Evolutionary conservation across 2,329 filamentous ascomycete species (phyloP), one percentile per base, ranked within the genome.

Genomic region (Cryphonectria japonica): DNA sequence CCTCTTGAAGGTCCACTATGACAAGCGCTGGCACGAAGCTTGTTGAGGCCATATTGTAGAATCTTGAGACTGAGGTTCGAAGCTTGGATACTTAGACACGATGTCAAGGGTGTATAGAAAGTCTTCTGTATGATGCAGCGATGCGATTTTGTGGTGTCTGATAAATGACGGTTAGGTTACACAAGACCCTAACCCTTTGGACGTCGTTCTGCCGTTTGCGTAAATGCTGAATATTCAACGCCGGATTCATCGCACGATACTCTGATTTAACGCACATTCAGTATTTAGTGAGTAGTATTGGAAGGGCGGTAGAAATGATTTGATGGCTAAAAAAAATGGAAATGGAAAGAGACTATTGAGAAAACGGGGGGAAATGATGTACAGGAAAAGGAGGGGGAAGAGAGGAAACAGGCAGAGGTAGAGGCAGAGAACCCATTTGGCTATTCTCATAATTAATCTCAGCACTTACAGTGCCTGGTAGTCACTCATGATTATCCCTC

Each of bases 1-100:
- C 95, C 80, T 98, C 92, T 82, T 98, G 96, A 78, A 97, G 86
- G 81, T 98, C 95, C 68, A 97, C 91, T 14, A 97, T 87, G 64
- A 97, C 81, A 34, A 89, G 81, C 2, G 87, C 87, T 3, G 87
- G 85, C 66, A 78, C 82, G 72, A 86, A 87, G 5, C 14, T 9
- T 60, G 62, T 29, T 0, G 69, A 66, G 29, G 68, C 9, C 71
- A 72, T 72, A 26, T n/a, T 39, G 34, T 19, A 19, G n/a, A 22
- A 29, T 32, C 41, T 46, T 32, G 13, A 16, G 39, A 3, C 9
- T 37, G 59, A 39, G 39, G 16, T 22, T 62, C 13, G 11, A 3
- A 29, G 26, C 19, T 13, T 16, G 13, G 34, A 3, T 26, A 26
- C 26, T 26, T 26, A 19, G 32, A 29, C 46, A 19, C 52, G n/a